These are phyloP conservation scores for Solanum corneliomulleri DNA, from an alignment of 257 asterid genomes.

Conservation along the genomic window DNA sequence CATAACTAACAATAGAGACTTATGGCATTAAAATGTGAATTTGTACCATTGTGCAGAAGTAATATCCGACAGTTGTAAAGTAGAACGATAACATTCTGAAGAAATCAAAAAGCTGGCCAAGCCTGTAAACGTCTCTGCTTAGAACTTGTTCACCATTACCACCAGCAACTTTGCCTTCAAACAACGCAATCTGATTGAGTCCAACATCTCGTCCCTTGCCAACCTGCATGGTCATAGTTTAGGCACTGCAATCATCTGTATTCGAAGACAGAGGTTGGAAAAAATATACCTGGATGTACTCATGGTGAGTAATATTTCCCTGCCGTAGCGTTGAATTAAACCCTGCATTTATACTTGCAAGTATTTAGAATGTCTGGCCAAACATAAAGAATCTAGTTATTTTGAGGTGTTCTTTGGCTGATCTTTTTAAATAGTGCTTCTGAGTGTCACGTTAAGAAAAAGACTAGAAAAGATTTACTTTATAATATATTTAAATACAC, in stretches of 20 bases:
- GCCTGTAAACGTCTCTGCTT: slow-evolving; percentile 92
- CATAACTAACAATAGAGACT: not conserved
- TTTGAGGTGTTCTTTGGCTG: not conserved
- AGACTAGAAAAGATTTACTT: not conserved
- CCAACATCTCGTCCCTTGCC: slow-evolving; percentile 99
- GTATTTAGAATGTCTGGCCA: not conserved
- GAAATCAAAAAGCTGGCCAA: slow-evolving; percentile 97
- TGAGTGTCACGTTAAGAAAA: not conserved
- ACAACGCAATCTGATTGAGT: slow-evolving; percentile 91
- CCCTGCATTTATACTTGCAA: slow-evolving; percentile 42
- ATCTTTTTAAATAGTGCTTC: not conserved
- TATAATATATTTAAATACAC: not conserved
- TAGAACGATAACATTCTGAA: slow-evolving; percentile 94
- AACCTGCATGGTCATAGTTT: slow-evolving; percentile 39
- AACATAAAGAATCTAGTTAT: not conserved
- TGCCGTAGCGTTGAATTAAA: slow-evolving; percentile 93
- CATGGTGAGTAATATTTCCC: slow-evolving; percentile 98
- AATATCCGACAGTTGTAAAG: slow-evolving; percentile 95
- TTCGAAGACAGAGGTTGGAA: not conserved
- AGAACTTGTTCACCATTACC: slow-evolving; percentile 99
- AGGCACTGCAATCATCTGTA: slow-evolving; percentile 2
- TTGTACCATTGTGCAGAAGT: slow-evolving; percentile 94
- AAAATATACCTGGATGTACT: slow-evolving; percentile 76
- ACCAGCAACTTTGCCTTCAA: slow-evolving; percentile 99
- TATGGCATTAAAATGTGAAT: not conserved